Base-by-base conservation (phyloP, 75 land plant species). In the Cupressus sempervirens region DNA sequence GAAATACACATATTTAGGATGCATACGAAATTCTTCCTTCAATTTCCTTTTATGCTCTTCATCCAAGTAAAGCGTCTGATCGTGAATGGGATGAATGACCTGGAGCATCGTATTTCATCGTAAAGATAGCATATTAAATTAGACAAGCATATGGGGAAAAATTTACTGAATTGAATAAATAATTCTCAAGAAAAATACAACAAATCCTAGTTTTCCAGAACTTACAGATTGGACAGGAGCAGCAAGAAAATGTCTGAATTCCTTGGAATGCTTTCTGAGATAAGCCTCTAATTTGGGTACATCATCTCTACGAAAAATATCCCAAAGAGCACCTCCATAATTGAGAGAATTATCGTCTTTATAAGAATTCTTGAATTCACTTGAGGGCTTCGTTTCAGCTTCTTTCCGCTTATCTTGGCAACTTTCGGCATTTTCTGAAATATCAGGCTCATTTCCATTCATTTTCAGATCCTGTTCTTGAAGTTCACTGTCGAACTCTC, bases 321-420 rank as follows among this genome's bases (percentile, higher is more conserved):
- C n/a, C n/a, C n/a, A n/a, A n/a, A 94, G 82, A 76, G 97, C 97
- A 84, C 95, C 95, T 70, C 94, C 97, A 89, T 83, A 72, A 38
- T 13, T 43, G 48, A 68, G 11, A 77, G 80, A 77, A 26, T 43
- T 41, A 43, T 77, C 41, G 7, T 43, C n/a, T n/a, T n/a, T n/a
- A n/a, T n/a, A n/a, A n/a, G n/a, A n/a, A n/a, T n/a, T n/a, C n/a
- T n/a, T n/a, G n/a, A n/a, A n/a, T n/a, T n/a, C n/a, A n/a, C n/a
- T n/a, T n/a, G n/a, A n/a, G n/a, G n/a, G n/a, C n/a, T n/a, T n/a
- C n/a, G n/a, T n/a, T n/a, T n/a, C n/a, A n/a, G n/a, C n/a, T n/a
- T n/a, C n/a, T n/a, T n/a, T n/a, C n/a, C n/a, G n/a, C n/a, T n/a
- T n/a, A n/a, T n/a, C n/a, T n/a, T n/a, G n/a, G n/a, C n/a, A n/a